A percentile compares a stretch with the other conserved stretches of the same genome.
These are phyloP conservation scores for Xylariaceae sp. DNA, from an alignment of 2,329 filamentous ascomycete genomes.

Conservation along the genomic window DNA sequence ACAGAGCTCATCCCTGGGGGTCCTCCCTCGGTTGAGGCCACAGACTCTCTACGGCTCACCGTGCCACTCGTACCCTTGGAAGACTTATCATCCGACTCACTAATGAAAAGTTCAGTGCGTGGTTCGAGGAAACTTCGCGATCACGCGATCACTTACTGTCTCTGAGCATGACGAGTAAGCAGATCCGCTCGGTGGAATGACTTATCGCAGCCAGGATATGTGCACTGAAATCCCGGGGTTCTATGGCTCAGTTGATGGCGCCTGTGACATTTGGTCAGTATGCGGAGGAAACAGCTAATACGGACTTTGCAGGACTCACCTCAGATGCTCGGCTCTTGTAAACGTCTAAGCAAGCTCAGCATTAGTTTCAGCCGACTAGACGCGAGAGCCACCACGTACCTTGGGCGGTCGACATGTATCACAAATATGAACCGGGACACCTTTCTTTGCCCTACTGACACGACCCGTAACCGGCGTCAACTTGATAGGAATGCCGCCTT, in stretches of 20 bases:
- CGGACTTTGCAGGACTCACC: conserved; percentile 34
- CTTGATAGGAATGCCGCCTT: conserved; percentile 40
- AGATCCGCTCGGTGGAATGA: conserved; percentile 57
- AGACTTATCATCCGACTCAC: conserved; percentile 41
- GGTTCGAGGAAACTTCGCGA: not conserved
- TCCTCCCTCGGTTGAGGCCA: conserved; percentile 17
- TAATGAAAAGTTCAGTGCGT: conserved; percentile 20
- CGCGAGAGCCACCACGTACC: conserved; percentile 29
- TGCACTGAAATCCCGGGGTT: conserved; percentile 48
- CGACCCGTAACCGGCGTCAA: conserved; percentile 53
- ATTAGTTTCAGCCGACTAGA: not conserved
- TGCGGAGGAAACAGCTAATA: not conserved
- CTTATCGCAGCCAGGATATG: conserved; percentile 49
- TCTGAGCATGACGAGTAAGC: conserved; percentile 50
- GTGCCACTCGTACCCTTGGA: conserved; percentile 22
- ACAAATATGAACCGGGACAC: conserved; percentile 53
- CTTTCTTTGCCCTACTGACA: conserved; percentile 56
- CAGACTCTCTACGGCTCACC: conserved; percentile 24
- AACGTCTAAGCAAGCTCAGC: conserved; percentile 45
- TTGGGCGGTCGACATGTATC: conserved; percentile 48
- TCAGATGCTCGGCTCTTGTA: conserved; percentile 58
- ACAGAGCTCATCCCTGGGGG: conserved; percentile 6
- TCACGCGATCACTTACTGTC: conserved; percentile 38
- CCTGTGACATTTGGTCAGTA: conserved; percentile 34
- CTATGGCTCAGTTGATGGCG: conserved; percentile 59